These are phyloP conservation scores for Aspergillus caelatus DNA, from an alignment of 2,329 filamentous ascomycete species.

Conservation along the genomic window DNA sequence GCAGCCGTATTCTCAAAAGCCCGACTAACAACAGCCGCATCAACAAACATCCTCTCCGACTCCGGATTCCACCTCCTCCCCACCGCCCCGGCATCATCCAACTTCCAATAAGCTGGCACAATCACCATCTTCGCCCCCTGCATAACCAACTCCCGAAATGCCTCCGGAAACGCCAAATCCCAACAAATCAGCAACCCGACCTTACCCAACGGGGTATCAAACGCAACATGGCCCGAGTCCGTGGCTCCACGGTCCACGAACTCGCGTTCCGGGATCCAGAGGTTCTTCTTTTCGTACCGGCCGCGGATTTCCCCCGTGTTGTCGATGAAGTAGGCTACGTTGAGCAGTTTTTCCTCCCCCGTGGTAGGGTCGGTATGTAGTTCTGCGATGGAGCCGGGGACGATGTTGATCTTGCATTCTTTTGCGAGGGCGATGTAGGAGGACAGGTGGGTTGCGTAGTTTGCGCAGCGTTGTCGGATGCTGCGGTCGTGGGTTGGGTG, in stretches of 20 bases:
- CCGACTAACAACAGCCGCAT: slow-evolving; percentile 55
- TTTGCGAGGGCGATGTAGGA: neutral
- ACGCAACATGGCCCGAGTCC: slow-evolving; percentile 47
- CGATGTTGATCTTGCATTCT: neutral
- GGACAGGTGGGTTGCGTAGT: slow-evolving; percentile 17
- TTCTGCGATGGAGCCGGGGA: neutral
- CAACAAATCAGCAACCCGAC: slow-evolving; percentile 62
- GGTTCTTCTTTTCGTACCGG: slow-evolving; percentile 65
- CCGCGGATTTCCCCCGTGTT: slow-evolving; percentile 53
- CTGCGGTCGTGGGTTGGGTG: slow-evolving; percentile 54
- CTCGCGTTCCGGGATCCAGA: slow-evolving; percentile 70
- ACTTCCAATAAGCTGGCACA: slow-evolving; percentile 57
- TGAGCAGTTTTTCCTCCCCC: neutral
- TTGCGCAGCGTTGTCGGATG: slow-evolving; percentile 17
- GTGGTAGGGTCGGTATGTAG: neutral
- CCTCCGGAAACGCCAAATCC: slow-evolving; percentile 64
- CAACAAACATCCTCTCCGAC: slow-evolving; percentile 57
- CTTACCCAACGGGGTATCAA: slow-evolving; percentile 57
- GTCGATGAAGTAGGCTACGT: slow-evolving; percentile 50
- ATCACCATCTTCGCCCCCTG: slow-evolving; percentile 60
- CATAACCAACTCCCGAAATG: slow-evolving; percentile 59
- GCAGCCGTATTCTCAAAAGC: slow-evolving; percentile 64
- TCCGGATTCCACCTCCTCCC: slow-evolving; percentile 46
- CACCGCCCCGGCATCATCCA: slow-evolving; percentile 26
- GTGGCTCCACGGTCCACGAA: slow-evolving; percentile 59